Conservation (phyloP, 495 filamentous ascomycete genomes). For the Hapsidospora chrysogenum region DNA sequence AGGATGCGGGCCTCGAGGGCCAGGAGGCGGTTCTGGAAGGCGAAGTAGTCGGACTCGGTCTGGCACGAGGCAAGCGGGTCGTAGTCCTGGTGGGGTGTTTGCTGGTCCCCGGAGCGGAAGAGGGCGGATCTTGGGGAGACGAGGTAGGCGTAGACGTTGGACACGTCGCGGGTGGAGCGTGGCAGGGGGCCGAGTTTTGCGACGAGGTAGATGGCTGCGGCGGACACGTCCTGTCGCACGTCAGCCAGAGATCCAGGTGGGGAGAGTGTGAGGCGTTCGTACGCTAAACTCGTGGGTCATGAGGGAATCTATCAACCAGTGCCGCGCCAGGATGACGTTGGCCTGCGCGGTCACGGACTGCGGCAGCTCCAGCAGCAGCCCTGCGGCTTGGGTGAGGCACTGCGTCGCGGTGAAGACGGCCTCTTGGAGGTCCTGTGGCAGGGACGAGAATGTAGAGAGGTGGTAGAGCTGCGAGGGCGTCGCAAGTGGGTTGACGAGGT, state of each 20-base stretch:
- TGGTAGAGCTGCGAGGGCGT: conserved; percentile 58
- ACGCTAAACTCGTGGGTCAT: conserved; percentile 32
- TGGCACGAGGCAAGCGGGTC: conserved; percentile 51
- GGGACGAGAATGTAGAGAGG: conserved; percentile 36
- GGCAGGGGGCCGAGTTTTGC: conserved; percentile 72
- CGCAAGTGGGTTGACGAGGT: conserved; percentile 73
- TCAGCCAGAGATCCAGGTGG: neutral
- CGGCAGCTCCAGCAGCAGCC: conserved; percentile 67
- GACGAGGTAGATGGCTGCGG: conserved; percentile 64
- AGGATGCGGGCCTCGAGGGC: conserved; percentile 59
- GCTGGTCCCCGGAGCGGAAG: conserved; percentile 26
- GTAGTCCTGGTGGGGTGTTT: too few species aligned
- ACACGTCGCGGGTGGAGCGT: conserved; percentile 56
- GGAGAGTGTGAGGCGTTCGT: conserved; percentile 2
- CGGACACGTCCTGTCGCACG: conserved; percentile 52
- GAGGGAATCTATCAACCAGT: conserved; percentile 47
- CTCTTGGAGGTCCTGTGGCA: conserved; percentile 65
- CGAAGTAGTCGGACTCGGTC: conserved; percentile 52
- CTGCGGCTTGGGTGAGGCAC: conserved; percentile 74
- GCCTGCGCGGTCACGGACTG: conserved; percentile 84
- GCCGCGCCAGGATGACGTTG: conserved; percentile 73
- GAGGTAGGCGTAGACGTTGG: conserved; percentile 75
- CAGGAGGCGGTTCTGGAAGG: conserved; percentile 44
- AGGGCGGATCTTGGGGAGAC: conserved; percentile 48
- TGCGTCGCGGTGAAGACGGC: conserved; percentile 49